Conservation (phyloP, 805 yeast species). For the Vanderwaltozyma tropicalis region DNA sequence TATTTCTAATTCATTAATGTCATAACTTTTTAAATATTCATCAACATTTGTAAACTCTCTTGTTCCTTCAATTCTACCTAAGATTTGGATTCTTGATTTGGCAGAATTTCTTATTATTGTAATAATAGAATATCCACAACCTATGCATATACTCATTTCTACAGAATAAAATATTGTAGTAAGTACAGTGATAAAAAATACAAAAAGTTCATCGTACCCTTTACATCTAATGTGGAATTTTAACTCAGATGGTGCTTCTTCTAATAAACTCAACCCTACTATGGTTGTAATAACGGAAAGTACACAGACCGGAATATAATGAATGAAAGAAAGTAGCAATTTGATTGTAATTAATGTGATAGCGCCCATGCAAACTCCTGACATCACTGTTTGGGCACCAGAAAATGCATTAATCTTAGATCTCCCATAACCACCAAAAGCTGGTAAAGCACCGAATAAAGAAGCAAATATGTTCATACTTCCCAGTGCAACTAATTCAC, state of each 20-base stretch:
- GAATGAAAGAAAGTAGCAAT: conserved; percentile 51
- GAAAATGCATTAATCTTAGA: conserved; percentile 79
- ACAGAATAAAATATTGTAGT: conserved; percentile 66
- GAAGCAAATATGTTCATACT: conserved; percentile 56
- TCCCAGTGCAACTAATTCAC: conserved; percentile 88
- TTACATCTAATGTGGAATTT: conserved; percentile 58
- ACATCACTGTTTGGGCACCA: conserved; percentile 76
- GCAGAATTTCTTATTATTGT: conserved; percentile 75
- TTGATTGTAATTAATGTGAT: conserved; percentile 56
- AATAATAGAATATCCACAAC: conserved; percentile 68
- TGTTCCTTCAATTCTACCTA: conserved; percentile 58
- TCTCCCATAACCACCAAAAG: conserved; percentile 94
- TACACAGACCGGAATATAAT: conserved; percentile 68
- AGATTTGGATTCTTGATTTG: conserved; percentile 71
- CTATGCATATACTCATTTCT: conserved; percentile 85
- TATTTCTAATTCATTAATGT: conserved; percentile 2
- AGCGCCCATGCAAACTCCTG: conserved; percentile 78
- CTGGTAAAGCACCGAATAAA: conserved; percentile 59
- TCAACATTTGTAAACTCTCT: conserved; percentile 63
- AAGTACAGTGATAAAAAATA: conserved; percentile 52
- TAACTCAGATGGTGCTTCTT: conserved; percentile 76
- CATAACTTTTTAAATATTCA: conserved; percentile 35
- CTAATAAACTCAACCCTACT: conserved; percentile 66
- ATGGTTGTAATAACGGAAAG: conserved; percentile 70
- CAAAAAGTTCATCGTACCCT: conserved; percentile 69